Percentiles rank a stretch among this genome's conserved stretches.
These are phyloP conservation scores for Dendrobium nobile DNA, from an alignment of 106 monocot genomes.

Conservation along the genomic window DNA sequence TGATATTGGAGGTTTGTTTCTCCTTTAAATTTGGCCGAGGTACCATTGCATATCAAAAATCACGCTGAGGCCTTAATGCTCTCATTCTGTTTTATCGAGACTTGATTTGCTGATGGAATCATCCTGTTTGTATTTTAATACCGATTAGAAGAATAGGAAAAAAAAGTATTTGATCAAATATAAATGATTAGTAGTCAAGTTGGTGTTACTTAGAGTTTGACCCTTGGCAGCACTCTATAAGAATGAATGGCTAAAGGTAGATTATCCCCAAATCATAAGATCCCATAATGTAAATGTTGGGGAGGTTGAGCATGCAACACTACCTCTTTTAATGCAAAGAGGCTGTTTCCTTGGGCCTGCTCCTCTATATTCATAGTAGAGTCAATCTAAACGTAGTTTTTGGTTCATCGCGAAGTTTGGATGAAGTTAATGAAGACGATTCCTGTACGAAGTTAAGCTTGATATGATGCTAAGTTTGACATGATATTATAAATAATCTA, in stretches of 20 bases:
- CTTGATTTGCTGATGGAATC: not conserved
- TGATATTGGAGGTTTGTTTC: conserved; percentile 23
- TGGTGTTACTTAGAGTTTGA: not conserved
- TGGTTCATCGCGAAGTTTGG: too few species aligned
- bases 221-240: not conserved
- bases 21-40: not conserved
- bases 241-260: not conserved
- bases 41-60: not conserved
- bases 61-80: not conserved
- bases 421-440: too few species aligned
- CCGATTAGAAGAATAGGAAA: not conserved
- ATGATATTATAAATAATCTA: not conserved
- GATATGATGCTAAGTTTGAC: too few species aligned
- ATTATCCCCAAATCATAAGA: not conserved
- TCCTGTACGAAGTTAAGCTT: too few species aligned
- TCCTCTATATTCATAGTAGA: too few species aligned
- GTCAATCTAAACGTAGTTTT: not conserved
- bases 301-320: too few species aligned
- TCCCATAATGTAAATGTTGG: not conserved
- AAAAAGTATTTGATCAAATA: not conserved
- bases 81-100: not conserved
- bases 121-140: not conserved
- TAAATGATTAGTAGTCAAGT: not conserved
- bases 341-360: too few species aligned
- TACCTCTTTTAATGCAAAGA: too few species aligned